Evolutionary conservation across 2,329 filamentous ascomycete genomes (phyloP), one percentile per base, ranked within the genome.

Genomic region (Apiospora marii): DNA sequence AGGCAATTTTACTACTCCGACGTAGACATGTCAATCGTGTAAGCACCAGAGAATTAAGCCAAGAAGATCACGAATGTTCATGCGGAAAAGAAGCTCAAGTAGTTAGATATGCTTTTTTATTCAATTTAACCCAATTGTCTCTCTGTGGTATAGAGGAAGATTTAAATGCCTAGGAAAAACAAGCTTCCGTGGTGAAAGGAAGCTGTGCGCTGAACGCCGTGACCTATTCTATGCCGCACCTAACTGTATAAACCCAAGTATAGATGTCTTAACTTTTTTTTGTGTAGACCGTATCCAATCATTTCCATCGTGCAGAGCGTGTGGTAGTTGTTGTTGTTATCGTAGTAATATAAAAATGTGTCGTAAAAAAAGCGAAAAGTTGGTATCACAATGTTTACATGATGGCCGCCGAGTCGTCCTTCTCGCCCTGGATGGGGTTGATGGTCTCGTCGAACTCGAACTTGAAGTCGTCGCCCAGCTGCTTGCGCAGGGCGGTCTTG

Each of bases 381-480:
- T 16, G 14, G 4, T 13, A 43, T 1, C 7, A 43, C 12, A 27
- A 12, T 16, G 1, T 68, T 69, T 70, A 70, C 34, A 27, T n/a
- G 68, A 70, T 58, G 22, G 68, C 68, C 8, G 68, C 37, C 34
- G 68, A 88, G 73, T 84, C 82, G 70, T 84, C 84, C 72, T 77
- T 75, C 72, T 86, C 83, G 41, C 85, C 86, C 22, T 88, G 85
- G 58, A 92, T 87, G 48, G 92, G 92, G 85, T 94, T 94, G 76
- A 94, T 88, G 77, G 87, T 87, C 81, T 92, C 91, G 78, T 92
- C 90, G 83, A 92, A 94, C 83, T 90, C 87, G 82, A 93, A 91
- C 85, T 90, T 89, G 85, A 94, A 94, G 76, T 94, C 92, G 58
- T 90, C 79, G n/a, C 92, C 92, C 8, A 94, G 83, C 84, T 94